Evolutionary conservation across 2,329 filamentous ascomycete genomes (phyloP), one percentile per base, ranked within the genome.

Genomic region (Aspergillus pseudotamarii): DNA sequence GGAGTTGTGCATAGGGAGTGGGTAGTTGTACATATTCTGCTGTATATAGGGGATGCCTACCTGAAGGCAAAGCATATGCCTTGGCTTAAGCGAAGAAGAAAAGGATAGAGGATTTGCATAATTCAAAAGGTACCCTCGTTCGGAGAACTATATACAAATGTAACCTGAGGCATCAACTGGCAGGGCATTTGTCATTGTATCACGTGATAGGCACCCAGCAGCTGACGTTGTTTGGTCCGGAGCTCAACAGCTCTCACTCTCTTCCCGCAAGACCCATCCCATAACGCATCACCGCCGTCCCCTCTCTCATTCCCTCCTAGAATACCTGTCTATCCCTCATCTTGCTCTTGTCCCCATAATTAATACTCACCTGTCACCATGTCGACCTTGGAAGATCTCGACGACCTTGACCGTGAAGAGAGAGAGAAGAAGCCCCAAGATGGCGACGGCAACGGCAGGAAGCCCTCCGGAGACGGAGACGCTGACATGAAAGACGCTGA

Each of bases 371-470:
- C 34, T 43, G 28, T 43, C 59, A 67, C 67, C 78, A 96, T 96
- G 93, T 93, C 93, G 72, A 95, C 92, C 71, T 89, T 96, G 74
- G 93, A 96, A 83, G 93, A 96, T 83, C 90, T 96, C 76, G 92
- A 96, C 77, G 91, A 94, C 79, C 85, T 96, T 78, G 91, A 95
- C 84, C 90, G 89, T 80, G 88, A 90, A 80, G 87, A 88, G 78
- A 90, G 88, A 84, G 89, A 92, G 73, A 87, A 81, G 85, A 89
- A 88, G 79, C 11, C 88, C 71, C 84, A 86, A 71, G 81, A 85
- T 70, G 81, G 78, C 57, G 82, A 84, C 66, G 82, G 82, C 59
- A 84, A 86, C 69, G 84, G 82, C 67, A 85, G 86, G 73, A 84
- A 87, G 73, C 81, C 83, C 65, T 79, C 81, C 62, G 81, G 83